These are phyloP conservation scores for Candida bentonensis DNA, from an alignment of 805 yeast genomes.

Conservation along the genomic window DNA sequence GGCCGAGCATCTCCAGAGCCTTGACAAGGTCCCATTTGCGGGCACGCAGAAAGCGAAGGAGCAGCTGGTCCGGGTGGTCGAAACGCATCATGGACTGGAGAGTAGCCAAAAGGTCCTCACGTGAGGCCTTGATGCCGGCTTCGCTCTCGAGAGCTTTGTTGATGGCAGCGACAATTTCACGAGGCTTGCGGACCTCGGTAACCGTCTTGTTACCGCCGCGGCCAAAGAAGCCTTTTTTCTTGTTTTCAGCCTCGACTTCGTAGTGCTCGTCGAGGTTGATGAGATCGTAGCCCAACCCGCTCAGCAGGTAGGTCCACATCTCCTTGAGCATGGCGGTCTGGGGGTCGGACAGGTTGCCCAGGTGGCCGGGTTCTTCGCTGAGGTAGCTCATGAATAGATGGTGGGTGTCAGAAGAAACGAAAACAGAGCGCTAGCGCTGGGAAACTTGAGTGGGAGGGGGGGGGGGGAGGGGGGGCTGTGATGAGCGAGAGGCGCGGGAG, in stretches of 20 bases:
- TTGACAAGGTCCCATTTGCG: constrained; percentile 71
- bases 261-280: constrained; percentile 13
- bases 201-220: constrained; percentile 13
- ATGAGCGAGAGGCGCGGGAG: no score
- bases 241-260: constrained; percentile 13
- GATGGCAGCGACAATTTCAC: background rate
- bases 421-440: no score
- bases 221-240: constrained; percentile 17
- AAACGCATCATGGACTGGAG: constrained; percentile 37
- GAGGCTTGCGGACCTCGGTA: constrained; percentile 4
- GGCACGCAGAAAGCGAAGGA: constrained; percentile 70
- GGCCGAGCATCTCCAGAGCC: constrained; percentile 55
- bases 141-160: background rate
- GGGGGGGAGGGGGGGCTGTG: no score
- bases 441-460: no score
- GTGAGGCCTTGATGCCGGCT: constrained; percentile 13
- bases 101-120: constrained; percentile 14
- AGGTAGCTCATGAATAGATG: background rate
- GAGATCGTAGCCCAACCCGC: constrained; percentile 16
- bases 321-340: constrained; percentile 26
- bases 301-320: constrained; percentile 22
- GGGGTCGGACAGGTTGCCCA: constrained; percentile 22
- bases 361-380: constrained; percentile 20
- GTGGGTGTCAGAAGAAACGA: no score
- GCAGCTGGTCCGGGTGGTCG: constrained; percentile 68